Evolutionary conservation across 108 stramenopile genomes (phyloP).

Genomic region (Seminavis robusta): DNA sequence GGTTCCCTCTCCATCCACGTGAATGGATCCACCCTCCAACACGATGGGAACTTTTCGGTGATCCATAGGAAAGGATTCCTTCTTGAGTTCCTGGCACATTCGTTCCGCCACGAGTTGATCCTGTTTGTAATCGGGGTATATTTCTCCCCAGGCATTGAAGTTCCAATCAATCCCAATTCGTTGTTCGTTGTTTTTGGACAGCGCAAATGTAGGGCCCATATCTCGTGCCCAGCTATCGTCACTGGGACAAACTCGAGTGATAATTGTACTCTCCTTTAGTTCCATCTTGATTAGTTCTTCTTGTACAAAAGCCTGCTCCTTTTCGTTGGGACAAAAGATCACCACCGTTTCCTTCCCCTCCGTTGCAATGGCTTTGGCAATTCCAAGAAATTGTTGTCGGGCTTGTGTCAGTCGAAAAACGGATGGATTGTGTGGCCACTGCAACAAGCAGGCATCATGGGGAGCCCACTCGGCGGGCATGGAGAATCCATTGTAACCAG

Average conservation of each 20-base stretch:
- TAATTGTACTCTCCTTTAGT: neutral
- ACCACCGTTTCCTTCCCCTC: slow-evolving; percentile 30
- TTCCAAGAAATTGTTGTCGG: slow-evolving; percentile 16
- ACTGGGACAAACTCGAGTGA: slow-evolving; percentile 31
- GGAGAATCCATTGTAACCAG: too few species aligned
- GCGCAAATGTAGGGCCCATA: slow-evolving; percentile 67
- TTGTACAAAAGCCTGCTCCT: neutral
- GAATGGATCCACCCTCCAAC: slow-evolving; percentile 68
- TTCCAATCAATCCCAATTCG: slow-evolving; percentile 56
- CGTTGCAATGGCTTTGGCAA: slow-evolving; percentile 28
- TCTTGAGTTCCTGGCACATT: slow-evolving; percentile 18
- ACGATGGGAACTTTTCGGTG: slow-evolving; percentile 32
- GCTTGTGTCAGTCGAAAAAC: slow-evolving; percentile 34
- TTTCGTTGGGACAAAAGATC: slow-evolving; percentile 21
- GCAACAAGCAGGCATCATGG: slow-evolving; percentile 37
- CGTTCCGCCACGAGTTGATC: slow-evolving; percentile 44
- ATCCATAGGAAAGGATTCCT: slow-evolving; percentile 8
- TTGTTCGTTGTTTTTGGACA: slow-evolving; percentile 8
- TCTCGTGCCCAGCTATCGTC: slow-evolving; percentile 79
- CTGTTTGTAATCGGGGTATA: slow-evolving; percentile 51
- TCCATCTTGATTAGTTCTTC: neutral
- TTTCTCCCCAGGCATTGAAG: slow-evolving; percentile 78
- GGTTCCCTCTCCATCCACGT: slow-evolving; percentile 79
- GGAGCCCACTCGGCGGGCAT: slow-evolving; percentile 48
- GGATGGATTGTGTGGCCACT: slow-evolving; percentile 34